Base-by-base conservation (phyloP, 2,329 filamentous ascomycete species). In the Verticillium longisporum region DNA sequence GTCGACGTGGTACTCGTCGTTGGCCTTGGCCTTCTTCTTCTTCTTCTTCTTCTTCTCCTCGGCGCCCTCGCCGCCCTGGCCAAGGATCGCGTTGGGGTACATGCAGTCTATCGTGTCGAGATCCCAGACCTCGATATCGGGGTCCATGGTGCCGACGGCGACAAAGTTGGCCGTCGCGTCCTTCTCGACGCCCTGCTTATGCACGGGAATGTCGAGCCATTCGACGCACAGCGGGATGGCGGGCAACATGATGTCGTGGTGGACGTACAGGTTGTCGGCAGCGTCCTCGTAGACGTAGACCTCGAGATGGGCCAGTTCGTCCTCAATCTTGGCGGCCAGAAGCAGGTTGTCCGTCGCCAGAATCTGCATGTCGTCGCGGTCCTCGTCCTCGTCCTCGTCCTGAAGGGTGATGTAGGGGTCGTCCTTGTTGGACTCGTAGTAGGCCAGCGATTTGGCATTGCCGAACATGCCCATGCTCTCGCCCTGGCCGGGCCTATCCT, bases 171-270 rank as follows among this genome's bases (percentile, higher is more conserved):
- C 95, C 57, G 82, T 84, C 31, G 85, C 81, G 65, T 90, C 86
- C 63, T 85, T 84, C 53, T 84, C 83, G 5, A 82, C 77, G 55
- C 74, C 78, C 11, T 81, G 76, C 73, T 92, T 91, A 66, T 90
- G 88, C 38, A 97, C 92, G n/a, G 92, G 89, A 61, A 97, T 83
- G 73, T 97, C 91, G 55, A 99, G 78, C 95, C 95, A 99, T 78
- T 99, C 95, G 50, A 98, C 84, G 70, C 92, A 95, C 6, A 99
- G 86, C 11, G 95, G 95, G 71, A 99, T 97, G 31, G 94, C 94
- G 36, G 95, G 95, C 61, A 99, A 84, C 94, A 99, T 98, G 69
- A 99, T 96, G 75, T 99, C 95, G 83, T 99, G 95, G 78, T 99
- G 95, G 31, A 99, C 94, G 74, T 99, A 99, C 63, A 99, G 88